Conservation (phyloP, 768 basidiomycete species). For the Tulasnella sp. region DNA sequence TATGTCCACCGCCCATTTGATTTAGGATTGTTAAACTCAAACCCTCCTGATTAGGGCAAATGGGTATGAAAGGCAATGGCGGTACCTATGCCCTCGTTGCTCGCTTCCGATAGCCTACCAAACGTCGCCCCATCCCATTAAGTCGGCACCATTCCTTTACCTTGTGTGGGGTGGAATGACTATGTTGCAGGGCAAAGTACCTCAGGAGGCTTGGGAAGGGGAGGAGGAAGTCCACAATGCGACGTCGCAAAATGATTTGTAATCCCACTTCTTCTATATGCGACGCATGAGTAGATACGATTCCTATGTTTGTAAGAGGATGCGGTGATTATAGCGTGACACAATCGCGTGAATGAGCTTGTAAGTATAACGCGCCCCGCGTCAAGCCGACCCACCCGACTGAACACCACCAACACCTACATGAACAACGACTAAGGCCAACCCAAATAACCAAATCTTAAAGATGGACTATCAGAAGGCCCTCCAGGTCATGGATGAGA, state of each 20-base stretch:
- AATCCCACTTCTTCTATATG: too few species aligned
- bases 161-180: constrained; percentile 16
- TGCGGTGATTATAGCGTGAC: neutral
- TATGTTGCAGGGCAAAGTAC: constrained; percentile 16
- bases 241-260: neutral
- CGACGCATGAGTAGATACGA: too few species aligned
- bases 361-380: neutral
- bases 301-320: neutral
- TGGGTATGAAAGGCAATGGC: constrained; percentile 17
- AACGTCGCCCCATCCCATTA: constrained; percentile 14
- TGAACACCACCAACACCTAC: too few species aligned
- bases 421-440: too few species aligned
- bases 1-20: neutral
- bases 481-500: constrained; percentile 10
- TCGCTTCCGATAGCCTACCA: constrained; percentile 18
- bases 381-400: too few species aligned
- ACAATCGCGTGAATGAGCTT: neutral
- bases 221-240: constrained; percentile 16
- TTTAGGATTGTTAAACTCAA: neutral
- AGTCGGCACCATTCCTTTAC: constrained; percentile 17
- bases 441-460: too few species aligned
- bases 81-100: constrained; percentile 17
- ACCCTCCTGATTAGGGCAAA: neutral
- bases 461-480: constrained; percentile 9
- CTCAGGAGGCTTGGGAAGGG: constrained; percentile 18